A percentile compares a stretch with the other conserved stretches of the same genome.
Evolutionary conservation across 2,329 filamentous ascomycete genomes (phyloP).

Genomic region (Hymenoscyphus repandus): DNA sequence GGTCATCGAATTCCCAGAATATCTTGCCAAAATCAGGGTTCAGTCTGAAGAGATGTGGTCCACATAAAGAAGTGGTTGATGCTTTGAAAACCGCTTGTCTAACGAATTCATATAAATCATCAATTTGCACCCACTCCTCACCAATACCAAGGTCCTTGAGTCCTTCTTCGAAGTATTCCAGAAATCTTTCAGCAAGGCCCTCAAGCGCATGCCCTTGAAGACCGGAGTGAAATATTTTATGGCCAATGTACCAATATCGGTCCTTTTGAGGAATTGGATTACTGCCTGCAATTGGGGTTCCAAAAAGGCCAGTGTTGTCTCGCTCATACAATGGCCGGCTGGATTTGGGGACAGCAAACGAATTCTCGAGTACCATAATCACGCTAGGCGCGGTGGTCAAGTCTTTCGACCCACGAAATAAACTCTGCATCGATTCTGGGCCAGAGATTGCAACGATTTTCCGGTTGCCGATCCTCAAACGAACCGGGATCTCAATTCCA

Average conservation of each 20-base stretch:
- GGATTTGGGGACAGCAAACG: conserved; percentile 14
- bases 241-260: conserved; percentile 13
- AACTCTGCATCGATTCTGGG: conserved; percentile 10
- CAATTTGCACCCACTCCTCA: conserved; percentile 18
- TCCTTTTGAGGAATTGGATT: conserved; percentile 13
- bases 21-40: conserved; percentile 23
- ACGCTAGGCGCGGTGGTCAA: conserved; percentile 12
- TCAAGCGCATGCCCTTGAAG: conserved; percentile 13
- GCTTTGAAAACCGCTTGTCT: conserved; percentile 24
- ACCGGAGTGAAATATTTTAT: conserved; percentile 11
- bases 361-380: conserved; percentile 13
- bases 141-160: conserved; percentile 6
- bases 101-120: conserved; percentile 27
- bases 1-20: conserved; percentile 30
- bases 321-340: neutral
- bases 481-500: conserved; percentile 14
- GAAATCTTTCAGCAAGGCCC: conserved; percentile 11
- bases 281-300: conserved; percentile 13
- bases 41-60: conserved; percentile 24
- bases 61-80: conserved; percentile 23
- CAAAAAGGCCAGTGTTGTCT: conserved; percentile 16
- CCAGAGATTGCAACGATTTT: conserved; percentile 20
- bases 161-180: conserved; percentile 9
- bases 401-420: conserved; percentile 17
- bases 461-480: conserved; percentile 12